Evolutionary conservation across 257 asterid genomes (phyloP).

Genomic region (Euphrasia confusa): DNA sequence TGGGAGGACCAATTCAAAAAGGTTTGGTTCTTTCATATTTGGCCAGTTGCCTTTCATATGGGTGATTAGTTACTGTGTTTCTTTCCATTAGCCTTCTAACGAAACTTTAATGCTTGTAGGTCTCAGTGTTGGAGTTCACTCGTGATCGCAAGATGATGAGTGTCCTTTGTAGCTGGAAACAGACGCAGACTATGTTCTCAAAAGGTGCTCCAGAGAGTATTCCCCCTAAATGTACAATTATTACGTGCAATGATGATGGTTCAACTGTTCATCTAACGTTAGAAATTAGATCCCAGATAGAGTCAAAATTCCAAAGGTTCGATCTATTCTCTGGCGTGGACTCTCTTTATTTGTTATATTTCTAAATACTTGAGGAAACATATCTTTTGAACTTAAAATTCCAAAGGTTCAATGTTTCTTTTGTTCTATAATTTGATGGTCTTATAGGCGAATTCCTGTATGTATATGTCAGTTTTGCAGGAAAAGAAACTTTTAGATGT

Average conservation of each 20-base stretch:
- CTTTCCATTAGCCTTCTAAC: constrained; percentile 18
- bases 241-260: constrained; percentile 89
- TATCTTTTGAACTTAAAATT: constrained; percentile 20
- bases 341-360: constrained; percentile 15
- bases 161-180: no score
- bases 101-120: constrained; percentile 43
- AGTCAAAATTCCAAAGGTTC: constrained; percentile 73
- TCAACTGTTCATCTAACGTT: constrained; percentile 68
- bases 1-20: no score
- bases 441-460: constrained; percentile 22
- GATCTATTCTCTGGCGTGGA: constrained; percentile 10
- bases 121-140: constrained; percentile 84
- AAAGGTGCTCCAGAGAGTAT: constrained; percentile 99
- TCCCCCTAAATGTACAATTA: constrained; percentile 77
- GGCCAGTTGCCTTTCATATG: no score
- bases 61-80: constrained; percentile 9
- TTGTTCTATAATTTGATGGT: constrained; percentile 16
- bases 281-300: constrained; percentile 72
- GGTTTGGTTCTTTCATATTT: no score
- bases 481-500: constrained; percentile 91
- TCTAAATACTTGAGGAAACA: constrained; percentile 1
- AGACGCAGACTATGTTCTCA: no score
- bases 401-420: constrained; percentile 8
- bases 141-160: constrained; percentile 99
- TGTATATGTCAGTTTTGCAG: constrained; percentile 83